phyloP scores from a whole-genome alignment of 108 stramenopile genomes.

The Pseudonitzschia delicatissima region DNA sequence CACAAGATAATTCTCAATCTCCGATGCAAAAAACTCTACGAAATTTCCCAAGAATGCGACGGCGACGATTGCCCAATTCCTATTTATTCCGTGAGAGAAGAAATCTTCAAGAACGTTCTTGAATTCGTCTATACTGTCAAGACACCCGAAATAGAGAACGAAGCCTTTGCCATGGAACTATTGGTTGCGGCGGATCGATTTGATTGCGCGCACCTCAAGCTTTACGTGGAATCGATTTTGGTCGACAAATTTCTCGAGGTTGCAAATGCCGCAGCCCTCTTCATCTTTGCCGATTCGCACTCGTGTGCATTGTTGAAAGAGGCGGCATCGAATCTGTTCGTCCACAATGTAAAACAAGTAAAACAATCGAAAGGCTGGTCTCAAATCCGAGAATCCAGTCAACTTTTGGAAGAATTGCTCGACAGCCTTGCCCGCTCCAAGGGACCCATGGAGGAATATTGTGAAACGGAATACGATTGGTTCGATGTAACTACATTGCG shows the following conservation, averaged over 20 bases:
- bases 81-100: not conserved
- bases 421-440: no score
- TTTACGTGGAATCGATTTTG: constrained; percentile 2
- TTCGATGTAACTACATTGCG: no score
- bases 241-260: not conserved
- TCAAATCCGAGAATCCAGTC: not conserved
- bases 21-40: not conserved
- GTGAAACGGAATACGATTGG: no score
- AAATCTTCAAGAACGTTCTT: not conserved
- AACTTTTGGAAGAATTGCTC: not conserved
- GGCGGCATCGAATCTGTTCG: not conserved
- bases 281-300: constrained; percentile 5
- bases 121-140: not conserved
- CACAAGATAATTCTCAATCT: not conserved
- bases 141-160: not conserved
- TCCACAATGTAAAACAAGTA: not conserved
- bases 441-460: no score
- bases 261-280: not conserved
- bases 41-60: not conserved
- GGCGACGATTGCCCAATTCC: not conserved
- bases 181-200: constrained; percentile 12
- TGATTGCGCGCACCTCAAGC: constrained; percentile 4
- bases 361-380: constrained; percentile 5
- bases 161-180: not conserved
- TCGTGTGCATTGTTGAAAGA: constrained; percentile 16